A percentile compares a stretch with the other conserved stretches of the same genome.
phyloP scores from a whole-genome alignment of 1,284 basidiomycete genomes.

The Stereum hirsutum region DNA sequence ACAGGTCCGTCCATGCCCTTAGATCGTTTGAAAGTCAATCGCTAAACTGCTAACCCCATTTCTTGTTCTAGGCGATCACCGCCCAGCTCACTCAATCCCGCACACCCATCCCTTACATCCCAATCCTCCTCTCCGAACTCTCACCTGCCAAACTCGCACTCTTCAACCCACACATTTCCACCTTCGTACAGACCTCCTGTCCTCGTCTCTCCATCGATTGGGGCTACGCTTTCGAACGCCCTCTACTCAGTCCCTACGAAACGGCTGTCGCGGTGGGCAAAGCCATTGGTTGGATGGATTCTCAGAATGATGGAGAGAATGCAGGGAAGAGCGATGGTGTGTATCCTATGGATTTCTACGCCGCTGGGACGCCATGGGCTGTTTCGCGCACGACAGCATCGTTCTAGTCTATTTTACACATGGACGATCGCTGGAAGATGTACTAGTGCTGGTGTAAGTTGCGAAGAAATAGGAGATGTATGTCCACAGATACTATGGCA shows the following conservation, averaged over 20 bases:
- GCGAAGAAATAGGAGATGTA: background rate
- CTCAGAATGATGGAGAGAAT: constrained; percentile 20
- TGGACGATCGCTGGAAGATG: too few species aligned
- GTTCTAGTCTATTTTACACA: constrained; percentile 16
- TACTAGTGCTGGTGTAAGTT: background rate
- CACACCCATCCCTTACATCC: constrained; percentile 67
- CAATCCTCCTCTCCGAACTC: constrained; percentile 91
- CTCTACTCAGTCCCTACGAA: constrained; percentile 92
- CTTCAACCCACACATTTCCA: constrained; percentile 73
- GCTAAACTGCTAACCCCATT: constrained; percentile 4
- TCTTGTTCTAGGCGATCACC: constrained; percentile 58
- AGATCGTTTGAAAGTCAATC: background rate
- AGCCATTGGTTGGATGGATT: constrained; percentile 55
- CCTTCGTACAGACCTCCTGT: constrained; percentile 94
- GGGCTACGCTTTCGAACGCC: constrained; percentile 91
- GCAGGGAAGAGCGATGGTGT: constrained; percentile 22
- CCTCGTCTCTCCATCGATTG: constrained; percentile 96
- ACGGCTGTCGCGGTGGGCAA: constrained; percentile 81
- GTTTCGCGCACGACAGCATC: constrained; percentile 38
- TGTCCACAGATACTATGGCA: too few species aligned
- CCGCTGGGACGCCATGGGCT: constrained; percentile 69
- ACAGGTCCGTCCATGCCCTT: constrained; percentile 33
- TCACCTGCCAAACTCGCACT: constrained; percentile 90
- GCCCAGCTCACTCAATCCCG: constrained; percentile 48
- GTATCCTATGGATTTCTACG: constrained; percentile 98